Conservation (phyloP, 2,329 filamentous ascomycete species). For the Ophiostoma piceae region DNA sequence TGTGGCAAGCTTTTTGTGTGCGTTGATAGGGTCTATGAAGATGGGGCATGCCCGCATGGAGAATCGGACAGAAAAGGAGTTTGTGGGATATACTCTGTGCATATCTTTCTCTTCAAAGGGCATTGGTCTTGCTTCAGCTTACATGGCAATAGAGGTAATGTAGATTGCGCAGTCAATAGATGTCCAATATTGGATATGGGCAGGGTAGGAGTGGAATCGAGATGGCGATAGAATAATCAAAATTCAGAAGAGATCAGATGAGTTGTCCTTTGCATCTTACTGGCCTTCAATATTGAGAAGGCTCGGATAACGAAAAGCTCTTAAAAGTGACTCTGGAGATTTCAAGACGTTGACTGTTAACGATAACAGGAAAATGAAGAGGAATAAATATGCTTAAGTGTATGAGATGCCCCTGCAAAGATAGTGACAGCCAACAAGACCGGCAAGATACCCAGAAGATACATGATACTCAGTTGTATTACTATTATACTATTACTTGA, state of each 20-base stretch:
- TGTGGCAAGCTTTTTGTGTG: background rate
- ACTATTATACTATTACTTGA: background rate
- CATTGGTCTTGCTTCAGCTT: background rate
- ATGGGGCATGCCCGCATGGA: background rate
- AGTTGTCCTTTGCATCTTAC: background rate
- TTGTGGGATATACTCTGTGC: background rate
- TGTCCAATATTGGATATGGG: too few relatives aligned
- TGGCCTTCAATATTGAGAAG: background rate
- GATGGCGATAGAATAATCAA: background rate
- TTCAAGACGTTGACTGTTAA: background rate
- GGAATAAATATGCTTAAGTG: background rate
- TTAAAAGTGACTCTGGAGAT: background rate
- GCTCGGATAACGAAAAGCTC: too few relatives aligned
- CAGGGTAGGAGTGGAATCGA: too few relatives aligned
- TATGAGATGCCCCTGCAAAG: background rate
- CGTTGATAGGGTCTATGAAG: conserved; percentile 3
- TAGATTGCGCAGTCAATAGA: too few relatives aligned
- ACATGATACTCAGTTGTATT: background rate
- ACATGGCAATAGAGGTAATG: background rate
- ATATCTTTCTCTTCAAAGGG: background rate
- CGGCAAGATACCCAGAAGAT: background rate
- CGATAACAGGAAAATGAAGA: background rate
- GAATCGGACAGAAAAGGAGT: background rate
- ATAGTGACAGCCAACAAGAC: background rate
- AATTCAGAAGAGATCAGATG: background rate